A percentile compares a stretch with the other conserved stretches of the same genome.
phyloP scores from a whole-genome alignment of 2,329 filamentous ascomycete genomes.

The Bipolaris cookei region DNA sequence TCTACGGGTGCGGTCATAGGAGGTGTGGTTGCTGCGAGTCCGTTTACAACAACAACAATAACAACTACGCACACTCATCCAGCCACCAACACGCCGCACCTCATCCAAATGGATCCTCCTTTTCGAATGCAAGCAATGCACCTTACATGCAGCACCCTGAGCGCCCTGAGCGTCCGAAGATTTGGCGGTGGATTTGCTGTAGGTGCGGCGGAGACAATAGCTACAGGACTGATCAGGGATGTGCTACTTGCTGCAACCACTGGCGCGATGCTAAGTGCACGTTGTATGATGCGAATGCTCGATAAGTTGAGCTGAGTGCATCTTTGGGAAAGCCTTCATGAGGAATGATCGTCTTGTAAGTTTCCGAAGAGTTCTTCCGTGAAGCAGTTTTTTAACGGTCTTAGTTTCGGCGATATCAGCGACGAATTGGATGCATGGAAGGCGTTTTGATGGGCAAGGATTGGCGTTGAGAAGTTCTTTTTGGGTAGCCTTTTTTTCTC shows the following conservation, averaged over 20 bases:
- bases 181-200: slow-evolving; percentile 1
- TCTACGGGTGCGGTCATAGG: neutral
- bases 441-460: too few relatives aligned
- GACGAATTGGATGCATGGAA: too few relatives aligned
- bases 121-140: neutral
- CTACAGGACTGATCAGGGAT: neutral
- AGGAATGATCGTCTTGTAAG: neutral
- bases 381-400: neutral
- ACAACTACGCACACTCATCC: too few relatives aligned
- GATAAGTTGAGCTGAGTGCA: neutral
- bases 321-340: neutral
- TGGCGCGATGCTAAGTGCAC: neutral
- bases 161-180: neutral
- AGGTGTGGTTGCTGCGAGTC: neutral
- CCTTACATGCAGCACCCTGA: neutral
- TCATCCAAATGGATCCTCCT: neutral
- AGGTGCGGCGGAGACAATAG: neutral
- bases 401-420: too few relatives aligned
- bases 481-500: too few relatives aligned
- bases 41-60: neutral
- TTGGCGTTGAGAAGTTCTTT: too few relatives aligned
- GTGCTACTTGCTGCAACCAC: slow-evolving; percentile 2
- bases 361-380: neutral
- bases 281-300: neutral
- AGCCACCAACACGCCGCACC: neutral